Conservation (phyloP, 2,329 filamentous ascomycete genomes). For the Aspergillus ochraceus region DNA sequence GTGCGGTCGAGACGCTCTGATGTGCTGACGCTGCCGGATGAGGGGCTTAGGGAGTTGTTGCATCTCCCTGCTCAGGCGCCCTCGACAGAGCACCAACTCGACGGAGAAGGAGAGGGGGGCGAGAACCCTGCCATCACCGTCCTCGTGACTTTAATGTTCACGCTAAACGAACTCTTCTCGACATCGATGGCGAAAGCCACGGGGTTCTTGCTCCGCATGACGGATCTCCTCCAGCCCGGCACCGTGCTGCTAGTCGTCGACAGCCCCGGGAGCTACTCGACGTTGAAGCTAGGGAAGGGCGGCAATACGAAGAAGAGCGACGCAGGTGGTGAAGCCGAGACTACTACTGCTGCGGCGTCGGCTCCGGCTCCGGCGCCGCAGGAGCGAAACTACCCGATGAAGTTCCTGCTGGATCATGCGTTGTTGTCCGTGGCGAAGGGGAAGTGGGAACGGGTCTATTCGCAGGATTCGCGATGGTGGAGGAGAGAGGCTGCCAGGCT, state of each 20-base stretch:
- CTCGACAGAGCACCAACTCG: too few species aligned
- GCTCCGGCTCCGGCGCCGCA: slow-evolving; percentile 42
- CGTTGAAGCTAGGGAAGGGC: slow-evolving; percentile 66
- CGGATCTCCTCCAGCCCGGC: slow-evolving; percentile 55
- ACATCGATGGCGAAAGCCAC: slow-evolving; percentile 74
- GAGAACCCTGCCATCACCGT: slow-evolving; percentile 29
- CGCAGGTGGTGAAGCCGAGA: not conserved
- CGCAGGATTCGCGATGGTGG: slow-evolving; percentile 83
- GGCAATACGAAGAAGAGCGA: slow-evolving; percentile 39
- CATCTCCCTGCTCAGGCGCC: slow-evolving; percentile 1
- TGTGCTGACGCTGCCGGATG: slow-evolving; percentile 45
- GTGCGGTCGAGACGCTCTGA: slow-evolving; percentile 53
- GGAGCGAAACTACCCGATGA: slow-evolving; percentile 79
- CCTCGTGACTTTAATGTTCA: slow-evolving; percentile 85
- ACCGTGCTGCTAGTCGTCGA: slow-evolving; percentile 83
- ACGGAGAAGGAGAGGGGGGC: not conserved
- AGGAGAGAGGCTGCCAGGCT: slow-evolving; percentile 63
- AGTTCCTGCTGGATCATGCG: slow-evolving; percentile 84
- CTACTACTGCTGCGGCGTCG: slow-evolving; percentile 31
- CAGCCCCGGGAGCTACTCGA: slow-evolving; percentile 90
- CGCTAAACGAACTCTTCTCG: slow-evolving; percentile 91
- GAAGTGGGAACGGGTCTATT: slow-evolving; percentile 72
- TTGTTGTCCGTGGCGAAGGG: slow-evolving; percentile 55
- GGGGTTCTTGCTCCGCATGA: slow-evolving; percentile 69
- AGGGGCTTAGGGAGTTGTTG: slow-evolving; percentile 40